phyloP scores from a whole-genome alignment of 2,329 filamentous ascomycete genomes.

The Lizonia empirigonia region DNA sequence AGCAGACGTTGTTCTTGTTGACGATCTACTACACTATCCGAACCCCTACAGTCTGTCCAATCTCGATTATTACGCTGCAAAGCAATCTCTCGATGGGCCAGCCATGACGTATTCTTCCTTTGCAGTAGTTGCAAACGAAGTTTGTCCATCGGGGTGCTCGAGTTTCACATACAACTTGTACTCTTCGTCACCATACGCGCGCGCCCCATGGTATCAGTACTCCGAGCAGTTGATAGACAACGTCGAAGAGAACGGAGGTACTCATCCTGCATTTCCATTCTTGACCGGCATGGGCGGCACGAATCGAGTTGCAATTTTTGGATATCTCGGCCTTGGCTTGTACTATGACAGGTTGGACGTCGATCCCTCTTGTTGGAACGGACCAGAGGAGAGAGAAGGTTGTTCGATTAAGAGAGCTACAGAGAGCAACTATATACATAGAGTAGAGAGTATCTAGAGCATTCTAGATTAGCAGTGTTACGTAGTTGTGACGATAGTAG shows the following conservation, averaged over 20 bases:
- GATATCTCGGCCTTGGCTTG: slow-evolving; percentile 68
- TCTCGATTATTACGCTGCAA: slow-evolving; percentile 72
- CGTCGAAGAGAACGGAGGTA: slow-evolving; percentile 64
- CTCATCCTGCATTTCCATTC: slow-evolving; percentile 73
- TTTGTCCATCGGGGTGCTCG: slow-evolving; percentile 70
- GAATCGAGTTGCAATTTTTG: slow-evolving; percentile 70
- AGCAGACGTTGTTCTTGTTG: slow-evolving; percentile 71
- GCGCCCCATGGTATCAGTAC: slow-evolving; percentile 72
- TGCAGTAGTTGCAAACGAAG: slow-evolving; percentile 67
- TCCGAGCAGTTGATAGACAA: slow-evolving; percentile 72
- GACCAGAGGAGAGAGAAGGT: too few species aligned
- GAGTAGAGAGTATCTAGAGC: too few species aligned
- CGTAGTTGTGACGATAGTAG: too few species aligned
- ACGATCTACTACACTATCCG: slow-evolving; percentile 67
- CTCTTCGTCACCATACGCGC: slow-evolving; percentile 66
- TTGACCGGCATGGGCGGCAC: slow-evolving; percentile 73
- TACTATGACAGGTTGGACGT: slow-evolving; percentile 65
- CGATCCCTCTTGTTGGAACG: slow-evolving; percentile 68
- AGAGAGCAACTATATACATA: too few species aligned
- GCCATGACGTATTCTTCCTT: slow-evolving; percentile 77
- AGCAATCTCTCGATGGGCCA: slow-evolving; percentile 70
- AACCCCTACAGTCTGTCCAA: slow-evolving; percentile 62
- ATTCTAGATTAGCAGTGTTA: too few species aligned
- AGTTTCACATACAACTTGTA: slow-evolving; percentile 71
- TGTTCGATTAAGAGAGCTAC: too few species aligned